Evolutionary conservation across 495 filamentous ascomycete genomes (phyloP), one percentile per base, ranked within the genome.

Genomic region (Clohesyomyces aquaticus): DNA sequence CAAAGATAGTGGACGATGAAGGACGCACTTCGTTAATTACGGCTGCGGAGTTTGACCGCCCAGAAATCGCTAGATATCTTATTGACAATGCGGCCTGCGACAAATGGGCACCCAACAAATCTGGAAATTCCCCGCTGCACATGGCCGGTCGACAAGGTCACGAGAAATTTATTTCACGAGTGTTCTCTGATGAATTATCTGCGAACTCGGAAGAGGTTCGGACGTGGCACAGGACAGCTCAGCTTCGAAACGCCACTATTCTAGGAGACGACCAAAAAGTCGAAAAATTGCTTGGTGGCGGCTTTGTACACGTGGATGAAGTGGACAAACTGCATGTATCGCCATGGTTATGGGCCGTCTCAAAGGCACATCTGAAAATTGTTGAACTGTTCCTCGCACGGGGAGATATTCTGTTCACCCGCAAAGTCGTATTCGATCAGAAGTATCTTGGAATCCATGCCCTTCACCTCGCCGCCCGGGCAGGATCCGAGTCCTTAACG

Each of bases 291-390:
- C 52, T 55, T 38, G 21, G 41, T 21, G 52, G 21, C 11, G 27
- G 52, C 25, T 38, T 23, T n/a, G 12, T 32, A 25, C 52, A 32
- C 52, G 10, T 55, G 6, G 52, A 55, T 55, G 52, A 55, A 41
- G 35, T 55, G 27, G 52, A 55, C 52, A 35, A 14, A 12, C 52
- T 35, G 21, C 10, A 23, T 14, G 4, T 25, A 10, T 55, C 52
- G n/a, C 52, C 52, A 23, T 55, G 52, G 52, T 38, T 55, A 42
- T 55, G 52, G 52, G 52, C 52, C 11, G 27, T 55, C 3, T 16
- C 41, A 9, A 29, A 55, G 27, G 25, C 22, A 29, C 25, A 35
- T 55, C 27, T 55, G 11, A 35, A 2, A 0, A 55, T 6, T 14
- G 14, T 6, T 14, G 32, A 38, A 6, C 6, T 38, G 6, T 6